phyloP scores from a whole-genome alignment of 805 yeast genomes.

The Yamadazyma sp. region DNA sequence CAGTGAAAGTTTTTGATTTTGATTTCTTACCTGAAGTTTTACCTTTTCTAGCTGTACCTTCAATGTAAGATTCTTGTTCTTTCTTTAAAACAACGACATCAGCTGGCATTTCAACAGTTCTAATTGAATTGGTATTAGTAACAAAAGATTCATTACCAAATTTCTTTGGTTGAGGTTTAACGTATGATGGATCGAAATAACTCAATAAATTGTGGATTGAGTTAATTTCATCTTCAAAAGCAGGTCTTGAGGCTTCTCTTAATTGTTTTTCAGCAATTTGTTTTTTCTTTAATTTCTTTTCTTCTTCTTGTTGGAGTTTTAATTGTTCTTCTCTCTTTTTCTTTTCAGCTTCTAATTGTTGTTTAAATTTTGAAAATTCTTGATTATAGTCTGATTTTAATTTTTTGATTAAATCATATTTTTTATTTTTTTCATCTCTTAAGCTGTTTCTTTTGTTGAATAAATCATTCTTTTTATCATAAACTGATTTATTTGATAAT shows the following conservation, averaged over 20 bases:
- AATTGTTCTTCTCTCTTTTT: conserved; percentile 68
- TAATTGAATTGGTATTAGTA: conserved; percentile 26
- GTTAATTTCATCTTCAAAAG: conserved; percentile 75
- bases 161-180: conserved; percentile 46
- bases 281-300: conserved; percentile 51
- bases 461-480: conserved; percentile 63
- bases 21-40: conserved; percentile 47
- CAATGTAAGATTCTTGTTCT: conserved; percentile 58
- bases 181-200: conserved; percentile 77
- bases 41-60: conserved; percentile 42
- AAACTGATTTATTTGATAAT: conserved; percentile 54
- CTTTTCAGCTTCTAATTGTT: conserved; percentile 64
- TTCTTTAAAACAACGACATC: conserved; percentile 62
- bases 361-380: conserved; percentile 68
- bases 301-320: conserved; percentile 50
- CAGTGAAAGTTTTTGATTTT: conserved; percentile 56
- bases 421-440: conserved; percentile 64
- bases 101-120: conserved; percentile 61
- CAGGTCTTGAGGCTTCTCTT: conserved; percentile 76
- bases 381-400: conserved; percentile 73
- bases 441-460: conserved; percentile 64
- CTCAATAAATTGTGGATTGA: conserved; percentile 69
- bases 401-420: conserved; percentile 63
- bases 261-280: conserved; percentile 63
- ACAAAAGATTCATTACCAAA: conserved; percentile 25